Evolutionary conservation across 352 stramenopile genomes (phyloP).

Genomic region (Phytophthora tubulina): DNA sequence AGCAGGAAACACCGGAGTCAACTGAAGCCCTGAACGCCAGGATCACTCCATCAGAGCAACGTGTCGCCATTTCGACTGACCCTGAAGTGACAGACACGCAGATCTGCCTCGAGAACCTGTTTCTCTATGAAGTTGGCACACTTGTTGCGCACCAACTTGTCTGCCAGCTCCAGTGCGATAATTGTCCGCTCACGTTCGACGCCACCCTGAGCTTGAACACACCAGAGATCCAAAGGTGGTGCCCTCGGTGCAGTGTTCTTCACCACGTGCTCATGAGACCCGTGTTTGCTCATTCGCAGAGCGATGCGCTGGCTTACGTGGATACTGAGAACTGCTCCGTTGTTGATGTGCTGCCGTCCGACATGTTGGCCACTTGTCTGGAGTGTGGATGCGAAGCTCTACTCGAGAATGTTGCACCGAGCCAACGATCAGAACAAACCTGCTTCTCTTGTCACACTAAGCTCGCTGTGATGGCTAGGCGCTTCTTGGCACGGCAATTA

Average conservation of each 20-base stretch:
- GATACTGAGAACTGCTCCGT: conserved; percentile 72
- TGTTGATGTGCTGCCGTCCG: conserved; percentile 68
- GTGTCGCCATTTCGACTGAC: conserved; percentile 63
- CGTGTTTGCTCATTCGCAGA: conserved; percentile 71
- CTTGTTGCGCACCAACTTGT: conserved; percentile 62
- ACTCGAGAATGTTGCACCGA: conserved; percentile 50
- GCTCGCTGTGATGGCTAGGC: conserved; percentile 66
- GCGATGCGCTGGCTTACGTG: conserved; percentile 68
- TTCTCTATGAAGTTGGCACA: conserved; percentile 75
- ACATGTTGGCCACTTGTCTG: conserved; percentile 68
- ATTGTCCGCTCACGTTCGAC: conserved; percentile 76
- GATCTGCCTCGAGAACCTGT: conserved; percentile 69
- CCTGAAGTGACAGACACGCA: conserved; percentile 52
- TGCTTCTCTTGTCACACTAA: conserved; percentile 81
- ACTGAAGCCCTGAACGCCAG: conserved; percentile 37
- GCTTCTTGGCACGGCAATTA: conserved; percentile 47
- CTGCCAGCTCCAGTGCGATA: conserved; percentile 69
- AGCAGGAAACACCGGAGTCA: background rate
- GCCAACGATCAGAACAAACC: conserved; percentile 57
- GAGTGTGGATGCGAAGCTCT: conserved; percentile 67
- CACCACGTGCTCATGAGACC: conserved; percentile 62
- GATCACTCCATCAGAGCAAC: conserved; percentile 54
- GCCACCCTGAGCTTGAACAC: conserved; percentile 54
- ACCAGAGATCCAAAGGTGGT: conserved; percentile 67
- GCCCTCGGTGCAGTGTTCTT: conserved; percentile 70